A percentile compares a stretch with the other conserved stretches of the same genome.
These are phyloP conservation scores for Pseudogymnoascus sp. DNA, from an alignment of 2,329 filamentous ascomycete species.

Conservation along the genomic window DNA sequence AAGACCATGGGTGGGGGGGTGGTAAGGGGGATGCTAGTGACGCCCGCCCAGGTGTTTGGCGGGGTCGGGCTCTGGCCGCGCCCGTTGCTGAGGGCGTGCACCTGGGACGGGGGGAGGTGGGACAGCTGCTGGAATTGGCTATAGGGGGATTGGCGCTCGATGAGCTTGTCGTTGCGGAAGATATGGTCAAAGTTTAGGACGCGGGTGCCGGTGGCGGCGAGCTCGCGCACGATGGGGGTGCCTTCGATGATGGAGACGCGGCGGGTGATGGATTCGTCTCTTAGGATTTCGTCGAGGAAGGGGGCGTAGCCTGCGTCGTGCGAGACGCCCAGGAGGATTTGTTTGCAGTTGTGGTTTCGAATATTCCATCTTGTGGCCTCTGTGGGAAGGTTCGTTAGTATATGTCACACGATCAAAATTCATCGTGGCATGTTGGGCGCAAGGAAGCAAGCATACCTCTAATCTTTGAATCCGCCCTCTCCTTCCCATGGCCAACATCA, in stretches of 20 bases:
- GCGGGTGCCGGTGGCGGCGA: constrained; percentile 38
- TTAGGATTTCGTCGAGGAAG: constrained; percentile 47
- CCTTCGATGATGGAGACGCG: constrained; percentile 49
- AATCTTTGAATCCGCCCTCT: constrained; percentile 51
- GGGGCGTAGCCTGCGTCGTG: constrained; percentile 53
- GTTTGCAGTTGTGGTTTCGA: constrained; percentile 51
- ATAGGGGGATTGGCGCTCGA: constrained; percentile 29
- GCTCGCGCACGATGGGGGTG: constrained; percentile 40
- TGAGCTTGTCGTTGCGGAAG: constrained; percentile 47
- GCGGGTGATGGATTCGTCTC: constrained; percentile 34
- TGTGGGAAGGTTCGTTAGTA: constrained; percentile 15
- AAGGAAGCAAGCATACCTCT: constrained; percentile 36
- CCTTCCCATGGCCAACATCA: constrained; percentile 51
- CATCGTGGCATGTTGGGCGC: neutral
- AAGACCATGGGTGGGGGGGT: constrained; percentile 14
- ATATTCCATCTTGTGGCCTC: constrained; percentile 45
- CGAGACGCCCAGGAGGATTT: constrained; percentile 52
- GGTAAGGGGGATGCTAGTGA: constrained; percentile 22
- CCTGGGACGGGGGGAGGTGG: constrained; percentile 1
- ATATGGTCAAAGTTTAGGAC: constrained; percentile 40
- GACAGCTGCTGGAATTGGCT: constrained; percentile 10
- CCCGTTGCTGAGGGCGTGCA: constrained; percentile 2
- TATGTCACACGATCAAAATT: neutral
- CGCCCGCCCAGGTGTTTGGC: constrained; percentile 24
- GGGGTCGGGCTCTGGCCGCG: constrained; percentile 12